These are phyloP conservation scores for Colletotrichum sublineola DNA, from an alignment of 2,329 filamentous ascomycete genomes.

Conservation along the genomic window DNA sequence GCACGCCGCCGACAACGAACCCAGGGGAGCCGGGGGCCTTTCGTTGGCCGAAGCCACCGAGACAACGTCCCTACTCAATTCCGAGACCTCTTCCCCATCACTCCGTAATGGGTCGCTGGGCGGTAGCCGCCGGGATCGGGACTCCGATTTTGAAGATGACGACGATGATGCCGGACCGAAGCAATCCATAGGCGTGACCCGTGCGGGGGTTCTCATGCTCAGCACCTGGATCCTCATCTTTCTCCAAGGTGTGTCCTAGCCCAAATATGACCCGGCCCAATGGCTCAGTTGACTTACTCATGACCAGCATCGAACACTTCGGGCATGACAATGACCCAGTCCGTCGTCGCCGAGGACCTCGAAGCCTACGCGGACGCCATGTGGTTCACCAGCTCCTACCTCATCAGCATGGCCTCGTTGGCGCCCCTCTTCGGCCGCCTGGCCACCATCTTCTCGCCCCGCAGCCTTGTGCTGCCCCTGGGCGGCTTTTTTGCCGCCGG, in stretches of 20 bases:
- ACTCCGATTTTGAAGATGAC: constrained; percentile 29
- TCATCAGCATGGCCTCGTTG: constrained; percentile 72
- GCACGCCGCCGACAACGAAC: constrained; percentile 1
- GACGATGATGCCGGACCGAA: constrained; percentile 40
- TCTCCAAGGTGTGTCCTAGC: constrained; percentile 61
- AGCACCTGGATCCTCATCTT: constrained; percentile 71
- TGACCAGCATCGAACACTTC: constrained; percentile 76
- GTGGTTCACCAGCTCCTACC: constrained; percentile 86
- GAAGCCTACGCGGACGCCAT: constrained; percentile 79
- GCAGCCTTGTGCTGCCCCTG: constrained; percentile 73
- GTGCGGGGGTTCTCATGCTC: constrained; percentile 61
- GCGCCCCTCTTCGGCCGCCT: constrained; percentile 80
- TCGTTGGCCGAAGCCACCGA: constrained; percentile 31
- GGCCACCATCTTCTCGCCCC: constrained; percentile 79
- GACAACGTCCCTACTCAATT: constrained; percentile 40
- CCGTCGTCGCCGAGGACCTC: constrained; percentile 79
- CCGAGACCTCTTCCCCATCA: constrained; percentile 37
- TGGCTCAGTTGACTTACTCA: constrained; percentile 28
- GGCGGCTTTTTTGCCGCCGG: constrained; percentile 72
- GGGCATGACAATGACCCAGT: constrained; percentile 85
- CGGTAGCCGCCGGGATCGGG: constrained; percentile 17
- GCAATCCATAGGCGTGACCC: constrained; percentile 47
- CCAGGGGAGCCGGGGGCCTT: not conserved
- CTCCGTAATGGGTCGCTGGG: constrained; percentile 32
- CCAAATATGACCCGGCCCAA: constrained; percentile 1